Evolutionary conservation across 108 stramenopile genomes (phyloP), one percentile per base, ranked within the genome.

Genomic region (Pseudonitzschia pungens): DNA sequence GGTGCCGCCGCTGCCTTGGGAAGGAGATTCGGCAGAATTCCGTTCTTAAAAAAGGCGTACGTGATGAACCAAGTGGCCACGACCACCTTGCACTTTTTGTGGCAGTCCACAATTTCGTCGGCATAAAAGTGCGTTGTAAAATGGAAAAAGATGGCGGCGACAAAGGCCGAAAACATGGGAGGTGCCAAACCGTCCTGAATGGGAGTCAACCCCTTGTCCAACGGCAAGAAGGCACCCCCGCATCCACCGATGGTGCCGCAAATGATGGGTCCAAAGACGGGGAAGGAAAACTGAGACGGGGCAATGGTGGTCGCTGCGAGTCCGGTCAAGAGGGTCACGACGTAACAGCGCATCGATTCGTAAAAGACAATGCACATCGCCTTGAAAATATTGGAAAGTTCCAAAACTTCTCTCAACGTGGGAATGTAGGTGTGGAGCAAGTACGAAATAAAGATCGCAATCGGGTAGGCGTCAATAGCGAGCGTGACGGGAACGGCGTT

Each of bases 221-320:
- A 56, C 9, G 96, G 96, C 53, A 96, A 45, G 67, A 96, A 96
- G 29, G 87, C 90, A 12, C 93, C 96, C 32, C 96, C 96, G 69
- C 91, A 94, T 24, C 96, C 96, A 65, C 81, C 84, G 63, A 94
- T 80, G 12, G 93, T 78, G 29, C 96, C 96, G 73, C 96, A 96
- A 68, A 96, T 80, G 56, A 96, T 96, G 11, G 96, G 96, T 55
- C 93, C 96, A 69, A 93, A 96, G 14, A 96, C 32, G 14, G 96
- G 75, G 63, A 93, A 87, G 29, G 82, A 79, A 75, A 94, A 94
- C 33, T 84, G 69, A 26, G 79, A 81, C 22, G 96, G 62, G 15
- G 92, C 70, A 73, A 94, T 92, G 14, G 86, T 71, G 64, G 76
- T 50, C 24, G 83, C 87, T 4, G 93, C 90, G 15, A 87, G 86